A percentile compares a stretch with the other conserved stretches of the same genome.
phyloP scores from a whole-genome alignment of 2,329 filamentous ascomycete genomes.

The Fusarium algeriense region DNA sequence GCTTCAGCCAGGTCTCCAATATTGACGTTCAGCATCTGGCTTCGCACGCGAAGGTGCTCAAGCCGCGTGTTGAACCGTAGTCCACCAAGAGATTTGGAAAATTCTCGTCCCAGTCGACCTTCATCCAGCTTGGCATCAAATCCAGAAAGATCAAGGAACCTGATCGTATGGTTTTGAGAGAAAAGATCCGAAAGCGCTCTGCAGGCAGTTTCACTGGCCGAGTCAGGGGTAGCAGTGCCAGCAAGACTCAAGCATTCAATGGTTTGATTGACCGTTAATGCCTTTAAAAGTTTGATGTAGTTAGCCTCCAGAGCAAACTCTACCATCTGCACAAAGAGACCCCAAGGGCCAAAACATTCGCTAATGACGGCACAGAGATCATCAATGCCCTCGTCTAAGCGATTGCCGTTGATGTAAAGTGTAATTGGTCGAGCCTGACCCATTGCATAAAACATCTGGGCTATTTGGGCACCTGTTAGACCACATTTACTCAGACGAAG shows the following conservation, averaged over 20 bases:
- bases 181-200: constrained; percentile 64
- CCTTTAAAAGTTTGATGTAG: constrained; percentile 64
- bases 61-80: constrained; percentile 59
- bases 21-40: constrained; percentile 67
- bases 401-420: constrained; percentile 64
- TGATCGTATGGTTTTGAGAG: constrained; percentile 62
- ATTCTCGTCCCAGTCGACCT: constrained; percentile 65
- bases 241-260: constrained; percentile 66
- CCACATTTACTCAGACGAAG: constrained; percentile 65
- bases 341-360: constrained; percentile 61
- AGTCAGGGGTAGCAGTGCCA: constrained; percentile 64
- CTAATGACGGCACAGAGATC: constrained; percentile 63
- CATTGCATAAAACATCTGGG: constrained; percentile 64
- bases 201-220: constrained; percentile 61
- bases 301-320: constrained; percentile 65
- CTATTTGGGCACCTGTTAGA: constrained; percentile 63
- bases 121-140: constrained; percentile 70
- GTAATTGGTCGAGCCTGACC: constrained; percentile 62
- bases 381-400: constrained; percentile 64
- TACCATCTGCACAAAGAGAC: constrained; percentile 68
- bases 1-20: constrained; percentile 65
- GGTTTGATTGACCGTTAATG: constrained; percentile 62
- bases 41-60: constrained; percentile 66
- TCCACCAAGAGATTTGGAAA: constrained; percentile 63
- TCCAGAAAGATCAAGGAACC: constrained; percentile 68